A percentile compares a stretch with the other conserved stretches of the same genome.
These are phyloP conservation scores for Rhizopogon sp. DNA, from an alignment of 768 basidiomycete species.

Conservation along the genomic window DNA sequence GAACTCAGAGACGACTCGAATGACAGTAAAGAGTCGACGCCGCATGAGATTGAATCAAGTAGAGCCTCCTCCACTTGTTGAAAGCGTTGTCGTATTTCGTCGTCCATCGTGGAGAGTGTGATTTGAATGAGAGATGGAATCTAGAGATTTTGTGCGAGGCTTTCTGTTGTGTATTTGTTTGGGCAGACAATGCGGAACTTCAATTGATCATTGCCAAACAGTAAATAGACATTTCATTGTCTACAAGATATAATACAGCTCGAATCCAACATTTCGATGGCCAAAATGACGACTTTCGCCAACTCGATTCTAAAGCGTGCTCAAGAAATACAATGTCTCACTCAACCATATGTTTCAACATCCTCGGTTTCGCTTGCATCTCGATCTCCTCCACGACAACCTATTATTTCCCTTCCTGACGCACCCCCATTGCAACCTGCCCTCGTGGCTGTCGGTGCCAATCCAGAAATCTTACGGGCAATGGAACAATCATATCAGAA, in stretches of 20 bases:
- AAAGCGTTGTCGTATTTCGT: constrained; percentile 1
- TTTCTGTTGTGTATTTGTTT: neutral
- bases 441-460: neutral
- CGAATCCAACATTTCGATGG: too few relatives aligned
- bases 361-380: neutral
- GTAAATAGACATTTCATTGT: neutral
- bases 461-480: neutral
- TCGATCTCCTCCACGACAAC: neutral
- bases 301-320: neutral
- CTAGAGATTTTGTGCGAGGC: neutral
- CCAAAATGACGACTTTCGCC: accelerated
- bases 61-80: neutral
- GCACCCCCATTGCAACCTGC: neutral
- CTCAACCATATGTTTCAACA: neutral
- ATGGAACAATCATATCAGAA: constrained; percentile 3
- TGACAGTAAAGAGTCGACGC: neutral
- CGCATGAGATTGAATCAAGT: neutral
- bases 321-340: neutral
- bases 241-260: too few relatives aligned
- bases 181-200: constrained; percentile 5
- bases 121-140: too few relatives aligned
- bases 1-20: neutral
- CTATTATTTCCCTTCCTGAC: constrained; percentile 1
- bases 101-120: neutral
- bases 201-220: constrained; percentile 1